These are phyloP conservation scores for Fusarium virguliforme DNA, from an alignment of 2,329 filamentous ascomycete species.

Conservation along the genomic window DNA sequence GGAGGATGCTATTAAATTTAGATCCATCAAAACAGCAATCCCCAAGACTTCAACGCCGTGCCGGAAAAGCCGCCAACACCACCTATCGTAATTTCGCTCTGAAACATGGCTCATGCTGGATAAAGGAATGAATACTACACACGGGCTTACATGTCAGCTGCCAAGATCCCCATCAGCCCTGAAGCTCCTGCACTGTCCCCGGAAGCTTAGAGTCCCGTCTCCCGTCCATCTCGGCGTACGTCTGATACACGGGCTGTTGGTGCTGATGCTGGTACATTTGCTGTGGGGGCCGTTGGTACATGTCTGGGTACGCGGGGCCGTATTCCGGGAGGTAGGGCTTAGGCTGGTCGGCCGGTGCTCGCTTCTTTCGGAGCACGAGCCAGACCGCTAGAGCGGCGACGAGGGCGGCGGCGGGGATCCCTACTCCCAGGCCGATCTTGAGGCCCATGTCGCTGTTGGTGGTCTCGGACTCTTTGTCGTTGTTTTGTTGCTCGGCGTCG, in stretches of 20 bases:
- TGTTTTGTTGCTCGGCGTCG: not conserved
- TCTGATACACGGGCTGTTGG: not conserved
- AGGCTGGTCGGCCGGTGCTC: not conserved
- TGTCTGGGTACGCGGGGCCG: not conserved
- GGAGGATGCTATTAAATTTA: not conserved
- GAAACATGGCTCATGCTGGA: not conserved
- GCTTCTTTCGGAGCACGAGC: slow-evolving; percentile 18
- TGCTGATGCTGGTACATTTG: not conserved
- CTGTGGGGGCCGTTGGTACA: not conserved
- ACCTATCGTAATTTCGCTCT: not conserved
- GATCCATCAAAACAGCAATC: not conserved
- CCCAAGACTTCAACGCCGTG: not conserved
- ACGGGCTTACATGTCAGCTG: not conserved
- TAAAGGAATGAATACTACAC: not conserved
- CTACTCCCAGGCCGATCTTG: slow-evolving; percentile 34
- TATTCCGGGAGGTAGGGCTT: not conserved
- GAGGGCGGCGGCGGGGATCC: slow-evolving; percentile 21
- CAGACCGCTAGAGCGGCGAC: not conserved
- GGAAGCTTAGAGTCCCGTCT: not conserved
- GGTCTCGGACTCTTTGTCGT: not conserved
- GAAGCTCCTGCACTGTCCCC: not conserved
- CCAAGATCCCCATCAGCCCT: not conserved
- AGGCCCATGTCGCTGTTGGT: slow-evolving; percentile 1
- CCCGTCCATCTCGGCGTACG: not conserved
- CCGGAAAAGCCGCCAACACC: not conserved